phyloP scores from a whole-genome alignment of 1,139 yeast genomes.

The Lodderomyces jiufengensis region DNA sequence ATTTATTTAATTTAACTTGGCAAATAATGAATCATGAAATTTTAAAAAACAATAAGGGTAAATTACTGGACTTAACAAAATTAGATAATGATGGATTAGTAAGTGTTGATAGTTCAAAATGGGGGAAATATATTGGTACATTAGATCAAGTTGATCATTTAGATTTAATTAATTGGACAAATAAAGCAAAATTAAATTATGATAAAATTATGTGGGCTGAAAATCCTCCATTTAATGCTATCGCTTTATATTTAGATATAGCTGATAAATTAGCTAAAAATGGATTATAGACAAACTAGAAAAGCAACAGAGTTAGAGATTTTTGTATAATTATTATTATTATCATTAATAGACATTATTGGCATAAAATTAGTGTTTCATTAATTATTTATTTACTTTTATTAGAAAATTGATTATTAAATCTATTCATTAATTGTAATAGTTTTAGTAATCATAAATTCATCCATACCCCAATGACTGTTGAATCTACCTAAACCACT shows the following conservation, averaged over 20 bases:
- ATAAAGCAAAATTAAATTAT: conserved; percentile 38
- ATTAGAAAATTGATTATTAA: no score
- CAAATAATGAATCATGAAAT: conserved; percentile 42
- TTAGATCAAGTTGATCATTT: conserved; percentile 77
- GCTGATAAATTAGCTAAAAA: conserved; percentile 64
- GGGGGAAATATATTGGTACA: conserved; percentile 85
- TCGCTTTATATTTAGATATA: conserved; percentile 71
- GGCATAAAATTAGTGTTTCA: no score
- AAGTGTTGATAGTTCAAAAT: conserved; percentile 68
- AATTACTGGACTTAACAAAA: conserved; percentile 5
- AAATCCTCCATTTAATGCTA: conserved; percentile 57
- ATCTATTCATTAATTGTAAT: conserved; percentile 22
- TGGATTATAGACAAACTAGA: conserved; percentile 44
- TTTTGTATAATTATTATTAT: no score
- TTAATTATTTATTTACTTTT: no score
- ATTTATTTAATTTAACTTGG: conserved; percentile 64
- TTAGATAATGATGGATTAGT: conserved; percentile 80
- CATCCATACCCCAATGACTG: conserved; percentile 48
- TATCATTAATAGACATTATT: no score
- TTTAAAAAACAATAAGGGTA: conserved; percentile 9
- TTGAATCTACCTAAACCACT: conserved; percentile 55
- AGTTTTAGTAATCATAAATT: conserved; percentile 24
- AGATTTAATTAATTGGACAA: conserved; percentile 82
- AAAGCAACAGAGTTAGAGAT: background rate
- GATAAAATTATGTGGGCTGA: conserved; percentile 33